Evolutionary conservation across 257 asterid species (phyloP).

Genomic region (Jasminum sambac): DNA sequence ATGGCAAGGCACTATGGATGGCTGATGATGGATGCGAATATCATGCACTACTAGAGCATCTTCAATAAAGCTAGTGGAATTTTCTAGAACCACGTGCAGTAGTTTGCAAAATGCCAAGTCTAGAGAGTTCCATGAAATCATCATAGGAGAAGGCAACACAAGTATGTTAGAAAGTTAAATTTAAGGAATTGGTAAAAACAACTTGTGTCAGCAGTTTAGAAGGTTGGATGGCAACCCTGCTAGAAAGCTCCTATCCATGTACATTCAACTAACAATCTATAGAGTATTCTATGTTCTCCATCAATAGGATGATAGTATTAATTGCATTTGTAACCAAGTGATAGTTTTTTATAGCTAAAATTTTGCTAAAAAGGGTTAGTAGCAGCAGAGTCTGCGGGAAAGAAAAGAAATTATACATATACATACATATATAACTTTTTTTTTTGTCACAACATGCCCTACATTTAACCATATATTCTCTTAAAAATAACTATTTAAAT

Average conservation of each 20-base stretch:
- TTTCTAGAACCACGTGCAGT: background rate
- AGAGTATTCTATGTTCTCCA: background rate
- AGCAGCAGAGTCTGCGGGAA: too few relatives aligned
- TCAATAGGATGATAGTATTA: background rate
- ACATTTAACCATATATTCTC: too few relatives aligned
- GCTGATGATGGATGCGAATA: background rate
- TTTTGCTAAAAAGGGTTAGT: too few relatives aligned
- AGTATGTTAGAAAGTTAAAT: background rate
- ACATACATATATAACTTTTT: too few relatives aligned
- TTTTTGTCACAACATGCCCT: too few relatives aligned
- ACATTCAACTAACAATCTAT: background rate
- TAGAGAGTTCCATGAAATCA: too few relatives aligned
- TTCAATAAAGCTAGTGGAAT: background rate
- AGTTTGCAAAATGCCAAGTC: background rate
- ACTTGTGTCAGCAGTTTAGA: background rate
- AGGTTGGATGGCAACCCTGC: background rate
- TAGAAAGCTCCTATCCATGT: background rate
- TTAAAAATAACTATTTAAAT: too few relatives aligned
- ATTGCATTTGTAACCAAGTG: background rate
- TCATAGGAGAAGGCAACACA: background rate
- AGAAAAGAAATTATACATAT: too few relatives aligned
- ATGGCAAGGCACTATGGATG: background rate
- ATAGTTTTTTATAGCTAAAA: background rate
- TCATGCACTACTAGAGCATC: background rate
- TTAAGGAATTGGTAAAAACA: background rate